Evolutionary conservation across 805 yeast species (phyloP).

Genomic region (Wickerhamomyces queroliae): DNA sequence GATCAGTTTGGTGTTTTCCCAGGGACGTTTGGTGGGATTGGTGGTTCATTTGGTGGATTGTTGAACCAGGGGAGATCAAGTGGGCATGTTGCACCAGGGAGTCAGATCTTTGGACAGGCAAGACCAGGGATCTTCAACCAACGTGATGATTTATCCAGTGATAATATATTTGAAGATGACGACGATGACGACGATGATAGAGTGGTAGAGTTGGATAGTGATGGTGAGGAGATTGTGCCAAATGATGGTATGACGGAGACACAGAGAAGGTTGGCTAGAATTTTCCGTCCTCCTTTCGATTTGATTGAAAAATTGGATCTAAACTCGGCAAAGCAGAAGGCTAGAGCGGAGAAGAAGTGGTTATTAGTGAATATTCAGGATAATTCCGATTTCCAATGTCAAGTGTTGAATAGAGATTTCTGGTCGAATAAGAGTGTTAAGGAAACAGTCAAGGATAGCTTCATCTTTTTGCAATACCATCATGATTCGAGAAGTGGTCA

Average conservation of each 20-base stretch:
- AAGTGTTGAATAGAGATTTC: conserved; percentile 84
- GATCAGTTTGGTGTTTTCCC: conserved; percentile 25
- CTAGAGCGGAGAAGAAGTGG: conserved; percentile 68
- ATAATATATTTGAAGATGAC: conserved; percentile 22
- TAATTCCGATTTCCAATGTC: conserved; percentile 78
- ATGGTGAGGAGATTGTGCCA: conserved; percentile 19
- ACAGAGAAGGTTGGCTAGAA: conserved; percentile 68
- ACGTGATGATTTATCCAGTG: conserved; percentile 15
- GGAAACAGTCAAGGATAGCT: conserved; percentile 55
- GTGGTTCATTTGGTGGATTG: conserved; percentile 21
- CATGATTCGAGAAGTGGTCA: conserved; percentile 71
- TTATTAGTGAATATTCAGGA: conserved; percentile 86
- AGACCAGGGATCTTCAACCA: conserved; percentile 32
- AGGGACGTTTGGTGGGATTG: conserved; percentile 31
- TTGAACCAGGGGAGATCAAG: conserved; percentile 11
- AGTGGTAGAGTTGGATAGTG: conserved; percentile 29
- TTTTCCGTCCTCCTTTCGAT: conserved; percentile 94
- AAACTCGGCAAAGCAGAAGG: conserved; percentile 68
- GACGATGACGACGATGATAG: conserved; percentile 33
- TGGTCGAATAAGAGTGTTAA: conserved; percentile 75
- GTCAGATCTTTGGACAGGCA: conserved; percentile 25
- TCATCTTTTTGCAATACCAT: conserved; percentile 82
- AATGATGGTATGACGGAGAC: conserved; percentile 24
- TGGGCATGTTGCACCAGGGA: conserved; percentile 13
- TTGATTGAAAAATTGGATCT: conserved; percentile 62